These are phyloP conservation scores for Tardiomyces depauwii DNA, from an alignment of 1,139 yeast species.

Conservation along the genomic window DNA sequence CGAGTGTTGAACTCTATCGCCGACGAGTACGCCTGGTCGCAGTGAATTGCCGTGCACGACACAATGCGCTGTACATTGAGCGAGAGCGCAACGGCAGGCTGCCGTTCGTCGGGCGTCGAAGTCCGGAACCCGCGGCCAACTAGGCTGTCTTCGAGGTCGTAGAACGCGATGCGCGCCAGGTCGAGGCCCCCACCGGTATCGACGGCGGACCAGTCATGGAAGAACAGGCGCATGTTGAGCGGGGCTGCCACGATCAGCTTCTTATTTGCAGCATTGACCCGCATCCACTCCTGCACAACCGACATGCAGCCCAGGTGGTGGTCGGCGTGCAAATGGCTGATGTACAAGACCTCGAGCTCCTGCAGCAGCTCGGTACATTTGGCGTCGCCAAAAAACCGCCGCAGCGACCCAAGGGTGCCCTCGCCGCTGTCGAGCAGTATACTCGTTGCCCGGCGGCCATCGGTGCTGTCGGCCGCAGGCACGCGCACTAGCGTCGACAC, in stretches of 20 bases:
- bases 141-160: constrained; percentile 60
- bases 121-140: constrained; percentile 17
- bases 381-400: constrained; percentile 47
- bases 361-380: constrained; percentile 32
- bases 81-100: neutral
- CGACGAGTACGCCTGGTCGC: constrained; percentile 73
- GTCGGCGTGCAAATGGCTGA: constrained; percentile 94
- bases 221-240: constrained; percentile 57
- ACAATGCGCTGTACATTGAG: constrained; percentile 17
- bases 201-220: constrained; percentile 58
- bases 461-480: constrained; percentile 29
- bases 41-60: constrained; percentile 74
- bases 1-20: constrained; percentile 36
- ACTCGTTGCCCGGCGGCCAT: neutral
- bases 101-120: neutral
- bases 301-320: constrained; percentile 83
- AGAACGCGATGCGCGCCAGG: constrained; percentile 35
- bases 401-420: constrained; percentile 67
- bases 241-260: constrained; percentile 55
- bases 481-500: constrained; percentile 64
- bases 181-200: constrained; percentile 34
- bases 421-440: constrained; percentile 86
- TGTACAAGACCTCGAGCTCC: constrained; percentile 54
- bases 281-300: constrained; percentile 59
- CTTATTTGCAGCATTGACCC: constrained; percentile 20